Evolutionary conservation across 1,284 basidiomycete species (phyloP).

Genomic region (Moniliophthora roreri): DNA sequence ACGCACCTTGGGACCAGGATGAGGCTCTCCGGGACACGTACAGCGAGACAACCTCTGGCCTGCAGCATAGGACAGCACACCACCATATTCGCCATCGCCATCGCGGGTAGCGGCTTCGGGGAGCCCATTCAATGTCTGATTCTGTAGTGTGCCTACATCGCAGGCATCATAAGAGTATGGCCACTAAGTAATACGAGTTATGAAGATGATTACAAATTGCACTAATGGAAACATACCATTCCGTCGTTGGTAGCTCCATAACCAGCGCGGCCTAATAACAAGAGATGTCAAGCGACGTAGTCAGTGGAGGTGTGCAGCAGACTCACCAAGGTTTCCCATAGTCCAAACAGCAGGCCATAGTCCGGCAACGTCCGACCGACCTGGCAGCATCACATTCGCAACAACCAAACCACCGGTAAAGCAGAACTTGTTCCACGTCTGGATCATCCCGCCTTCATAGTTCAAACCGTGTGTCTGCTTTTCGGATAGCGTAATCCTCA

Average conservation of each 20-base stretch:
- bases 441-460: constrained; percentile 36
- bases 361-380: constrained; percentile 50
- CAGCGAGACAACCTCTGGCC: constrained; percentile 82
- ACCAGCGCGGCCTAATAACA: constrained; percentile 34
- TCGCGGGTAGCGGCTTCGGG: constrained; percentile 26
- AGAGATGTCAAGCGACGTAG: background rate
- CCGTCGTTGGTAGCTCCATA: constrained; percentile 51
- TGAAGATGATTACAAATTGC: no score
- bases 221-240: constrained; percentile 30
- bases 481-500: constrained; percentile 15
- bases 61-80: constrained; percentile 64
- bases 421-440: constrained; percentile 56
- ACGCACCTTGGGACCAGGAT: constrained; percentile 68
- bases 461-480: constrained; percentile 13
- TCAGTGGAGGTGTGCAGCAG: background rate
- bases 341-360: constrained; percentile 75
- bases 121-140: constrained; percentile 40
- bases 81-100: constrained; percentile 26
- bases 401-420: constrained; percentile 68
- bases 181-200: constrained; percentile 40
- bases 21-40: constrained; percentile 78
- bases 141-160: constrained; percentile 66
- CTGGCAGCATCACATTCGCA: constrained; percentile 64
- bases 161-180: constrained; percentile 79
- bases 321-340: constrained; percentile 60